Evolutionary conservation across 352 stramenopile genomes (phyloP).

Genomic region (Pythium dissimile): DNA sequence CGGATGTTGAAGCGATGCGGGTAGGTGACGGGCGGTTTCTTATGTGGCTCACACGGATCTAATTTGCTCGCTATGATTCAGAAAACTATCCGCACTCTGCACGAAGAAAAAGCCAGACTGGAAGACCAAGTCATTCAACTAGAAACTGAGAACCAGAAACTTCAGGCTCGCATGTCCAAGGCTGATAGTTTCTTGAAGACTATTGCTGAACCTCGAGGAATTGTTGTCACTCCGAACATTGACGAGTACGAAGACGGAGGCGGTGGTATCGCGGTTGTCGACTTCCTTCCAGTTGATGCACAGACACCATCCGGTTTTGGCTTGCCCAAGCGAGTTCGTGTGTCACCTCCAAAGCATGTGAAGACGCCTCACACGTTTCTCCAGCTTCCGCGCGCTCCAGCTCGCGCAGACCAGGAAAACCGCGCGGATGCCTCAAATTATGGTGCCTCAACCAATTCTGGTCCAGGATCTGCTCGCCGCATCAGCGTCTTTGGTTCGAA

Average conservation of each 20-base stretch:
- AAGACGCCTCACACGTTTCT: constrained; percentile 6
- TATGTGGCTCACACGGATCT: constrained; percentile 6
- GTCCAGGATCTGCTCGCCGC: constrained; percentile 1
- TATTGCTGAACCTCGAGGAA: constrained; percentile 6
- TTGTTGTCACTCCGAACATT: background rate
- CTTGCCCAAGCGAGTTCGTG: constrained; percentile 18
- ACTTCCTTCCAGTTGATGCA: background rate
- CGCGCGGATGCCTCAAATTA: constrained; percentile 16
- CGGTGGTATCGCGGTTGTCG: background rate
- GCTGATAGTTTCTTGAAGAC: constrained; percentile 23
- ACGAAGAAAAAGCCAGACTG: constrained; percentile 29
- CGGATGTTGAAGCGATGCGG: constrained; percentile 24
- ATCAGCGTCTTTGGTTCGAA: too few species aligned
- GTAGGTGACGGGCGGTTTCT: constrained; percentile 7
- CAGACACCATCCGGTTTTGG: background rate
- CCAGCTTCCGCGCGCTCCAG: background rate
- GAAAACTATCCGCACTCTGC: constrained; percentile 28
- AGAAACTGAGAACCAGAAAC: constrained; percentile 23
- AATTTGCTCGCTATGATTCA: constrained; percentile 3
- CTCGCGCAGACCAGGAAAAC: constrained; percentile 19
- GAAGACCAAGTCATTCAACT: constrained; percentile 26
- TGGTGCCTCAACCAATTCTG: background rate
- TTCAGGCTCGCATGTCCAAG: constrained; percentile 21
- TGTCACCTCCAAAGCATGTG: constrained; percentile 5
- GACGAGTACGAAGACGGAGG: background rate